Base-by-base conservation (phyloP, 2,329 filamentous ascomycete genomes). In the Macrophomina phaseolina region DNA sequence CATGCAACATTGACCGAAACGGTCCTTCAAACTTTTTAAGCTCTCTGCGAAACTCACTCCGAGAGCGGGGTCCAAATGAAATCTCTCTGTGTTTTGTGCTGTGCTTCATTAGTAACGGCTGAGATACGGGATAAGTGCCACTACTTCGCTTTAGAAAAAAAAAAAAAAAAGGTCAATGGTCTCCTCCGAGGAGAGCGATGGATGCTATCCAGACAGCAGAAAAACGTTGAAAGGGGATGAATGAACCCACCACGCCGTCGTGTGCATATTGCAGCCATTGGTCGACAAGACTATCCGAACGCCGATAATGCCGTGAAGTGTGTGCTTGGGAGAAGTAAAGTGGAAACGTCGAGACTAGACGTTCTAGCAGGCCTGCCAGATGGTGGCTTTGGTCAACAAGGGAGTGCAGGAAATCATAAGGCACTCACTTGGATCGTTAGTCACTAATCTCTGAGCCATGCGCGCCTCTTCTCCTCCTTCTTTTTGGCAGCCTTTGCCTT, bases 391-490 rank as follows among this genome's bases (percentile, higher is more conserved):
- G 32, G 32, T 45, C 9, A 34, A 64, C 18, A 46, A n/a, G 49
- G 46, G 36, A 51, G n/a, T 40, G 61, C 48, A 28, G 55, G 45
- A 36, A 18, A 55, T 18, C 16, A 16, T 40, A 40, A 46, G 32
- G 45, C 42, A 49, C 58, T 38, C 45, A 62, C 58, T 49, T 38
- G 58, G 18, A 28, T 49, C 18, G 38, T 38, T 40, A 38, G 28
- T 40, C 16, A 48, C 89, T 81, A 97, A 80, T 97, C 94, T 73
- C 89, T 85, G 74, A 98, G 80, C 93, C 95, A 99, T 9, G 93
- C 94, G 70, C 94, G 85, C 68, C 94, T 86, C 82, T 97, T 98
- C 83, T 97, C 93, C 77, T 97, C 93, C 81, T 98, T 98, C 81
- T 89, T 93, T 52, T 91, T 91, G 69, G 89, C 87, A 69, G 93